These are phyloP conservation scores for Exidia glandulosa DNA, from an alignment of 768 basidiomycete genomes.

Conservation along the genomic window DNA sequence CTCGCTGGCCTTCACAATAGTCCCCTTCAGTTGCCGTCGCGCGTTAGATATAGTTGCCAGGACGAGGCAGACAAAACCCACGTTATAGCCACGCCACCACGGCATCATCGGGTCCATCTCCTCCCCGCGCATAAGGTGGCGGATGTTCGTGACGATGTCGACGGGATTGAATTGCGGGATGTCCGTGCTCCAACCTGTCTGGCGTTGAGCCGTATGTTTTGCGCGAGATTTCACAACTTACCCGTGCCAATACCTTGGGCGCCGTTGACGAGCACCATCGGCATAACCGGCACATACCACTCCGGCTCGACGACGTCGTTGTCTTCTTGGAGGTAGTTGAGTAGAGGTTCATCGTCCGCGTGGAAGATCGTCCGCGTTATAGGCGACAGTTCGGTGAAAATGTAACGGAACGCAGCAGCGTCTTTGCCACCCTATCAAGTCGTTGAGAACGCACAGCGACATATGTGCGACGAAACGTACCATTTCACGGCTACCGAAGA, in stretches of 20 bases:
- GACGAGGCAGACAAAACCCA: too few relatives aligned
- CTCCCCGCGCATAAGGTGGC: conserved; percentile 76
- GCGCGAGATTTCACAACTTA: conserved; percentile 19
- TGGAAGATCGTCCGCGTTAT: conserved; percentile 74
- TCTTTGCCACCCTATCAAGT: conserved; percentile 81
- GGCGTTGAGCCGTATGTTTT: not conserved
- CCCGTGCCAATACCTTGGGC: conserved; percentile 97
- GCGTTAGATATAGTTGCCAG: too few relatives aligned
- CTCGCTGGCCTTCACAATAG: conserved; percentile 68
- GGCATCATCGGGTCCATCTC: conserved; percentile 79
- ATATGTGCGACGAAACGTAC: conserved; percentile 10
- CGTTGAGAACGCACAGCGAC: not conserved
- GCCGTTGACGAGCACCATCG: conserved; percentile 85
- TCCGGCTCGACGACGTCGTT: conserved; percentile 82
- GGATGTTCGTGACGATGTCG: conserved; percentile 83
- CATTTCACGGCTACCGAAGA: conserved; percentile 77
- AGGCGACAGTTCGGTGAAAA: conserved; percentile 69
- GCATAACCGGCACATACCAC: conserved; percentile 85
- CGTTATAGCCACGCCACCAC: conserved; percentile 90
- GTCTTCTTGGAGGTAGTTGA: conserved; percentile 79
- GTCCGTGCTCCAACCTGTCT: conserved; percentile 83
- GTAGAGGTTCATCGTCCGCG: conserved; percentile 73
- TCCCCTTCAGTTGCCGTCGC: conserved; percentile 53
- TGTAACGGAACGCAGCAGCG: conserved; percentile 93
- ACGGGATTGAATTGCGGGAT: conserved; percentile 87